A percentile compares a stretch with the other conserved stretches of the same genome.
Conservation (phyloP, 139 green algal species). For the Haematococcus lacustris region DNA sequence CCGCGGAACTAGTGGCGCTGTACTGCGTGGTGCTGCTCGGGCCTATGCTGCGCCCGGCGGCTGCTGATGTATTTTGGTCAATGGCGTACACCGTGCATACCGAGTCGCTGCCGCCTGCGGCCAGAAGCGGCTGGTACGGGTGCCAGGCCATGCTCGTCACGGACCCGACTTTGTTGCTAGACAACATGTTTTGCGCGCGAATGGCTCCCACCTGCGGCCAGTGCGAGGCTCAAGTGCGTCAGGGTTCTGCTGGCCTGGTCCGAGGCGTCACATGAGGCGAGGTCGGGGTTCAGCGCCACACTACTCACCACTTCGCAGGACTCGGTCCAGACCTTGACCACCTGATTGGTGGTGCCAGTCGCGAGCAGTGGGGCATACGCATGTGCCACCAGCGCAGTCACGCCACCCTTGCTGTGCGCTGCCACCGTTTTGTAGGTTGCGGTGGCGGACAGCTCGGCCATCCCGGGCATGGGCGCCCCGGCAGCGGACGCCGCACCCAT, state of each 20-base stretch:
- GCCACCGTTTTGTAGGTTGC: slow-evolving; percentile 31
- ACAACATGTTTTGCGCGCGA: slow-evolving; percentile 52
- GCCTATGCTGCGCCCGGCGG: too few species aligned
- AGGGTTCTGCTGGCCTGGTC: too few species aligned
- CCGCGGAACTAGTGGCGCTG: too few species aligned
- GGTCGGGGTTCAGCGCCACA: too few species aligned
- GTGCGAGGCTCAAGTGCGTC: too few species aligned
- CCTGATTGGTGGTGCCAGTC: slow-evolving; percentile 52
- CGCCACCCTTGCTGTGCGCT: slow-evolving; percentile 60
- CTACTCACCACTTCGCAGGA: slow-evolving; percentile 47
- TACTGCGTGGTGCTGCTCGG: too few species aligned
- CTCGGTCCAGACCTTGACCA: slow-evolving; percentile 70
- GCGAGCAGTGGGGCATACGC: slow-evolving; percentile 72
- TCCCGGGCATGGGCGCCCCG: not conserved
- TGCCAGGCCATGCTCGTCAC: slow-evolving; percentile 79
- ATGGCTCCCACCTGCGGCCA: slow-evolving; percentile 63
- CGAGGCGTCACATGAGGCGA: too few species aligned
- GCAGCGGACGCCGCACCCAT: not conserved
- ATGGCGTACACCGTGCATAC: slow-evolving; percentile 52
- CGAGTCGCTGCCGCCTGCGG: slow-evolving; percentile 52
- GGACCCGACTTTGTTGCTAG: slow-evolving; percentile 41
- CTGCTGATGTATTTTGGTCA: too few species aligned
- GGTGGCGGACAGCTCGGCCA: not conserved
- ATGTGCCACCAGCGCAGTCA: slow-evolving; percentile 74
- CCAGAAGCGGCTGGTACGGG: slow-evolving; percentile 72